A percentile compares a stretch with the other conserved stretches of the same genome.
Conservation (phyloP, 192 early-diverging fungal species). For the Coemansia sp. region DNA sequence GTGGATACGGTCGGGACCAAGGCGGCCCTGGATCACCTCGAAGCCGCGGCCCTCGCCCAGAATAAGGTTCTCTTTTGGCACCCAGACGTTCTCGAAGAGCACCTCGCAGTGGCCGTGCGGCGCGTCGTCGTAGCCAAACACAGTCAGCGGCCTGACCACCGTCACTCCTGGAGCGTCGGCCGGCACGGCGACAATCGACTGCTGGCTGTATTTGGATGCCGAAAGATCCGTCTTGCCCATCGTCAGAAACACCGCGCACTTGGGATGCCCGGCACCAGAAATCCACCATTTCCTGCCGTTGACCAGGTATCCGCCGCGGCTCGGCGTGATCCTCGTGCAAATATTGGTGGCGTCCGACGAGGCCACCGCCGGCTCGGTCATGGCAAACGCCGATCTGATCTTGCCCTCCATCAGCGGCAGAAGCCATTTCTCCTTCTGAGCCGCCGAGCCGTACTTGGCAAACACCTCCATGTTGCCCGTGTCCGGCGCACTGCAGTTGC, state of each 20-base stretch:
- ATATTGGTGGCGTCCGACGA: slow-evolving; percentile 99
- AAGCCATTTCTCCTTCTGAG: slow-evolving; percentile 79
- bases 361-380: slow-evolving; percentile 95
- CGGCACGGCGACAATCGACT: slow-evolving; percentile 87
- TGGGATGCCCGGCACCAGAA: slow-evolving; percentile 92
- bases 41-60: slow-evolving; percentile 97
- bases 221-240: slow-evolving; percentile 80
- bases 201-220: slow-evolving; percentile 75
- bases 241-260: slow-evolving; percentile 84
- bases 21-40: slow-evolving; percentile 94
- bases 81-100: slow-evolving; percentile 80
- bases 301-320: slow-evolving; percentile 63
- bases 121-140: slow-evolving; percentile 96
- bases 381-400: slow-evolving; percentile 97
- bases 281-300: slow-evolving; percentile 98
- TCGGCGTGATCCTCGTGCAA: slow-evolving; percentile 70
- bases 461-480: slow-evolving; percentile 99
- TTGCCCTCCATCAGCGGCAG: slow-evolving; percentile 81
- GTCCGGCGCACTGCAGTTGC: slow-evolving; percentile 92
- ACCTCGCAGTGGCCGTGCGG: slow-evolving; percentile 97
- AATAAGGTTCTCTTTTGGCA: slow-evolving; percentile 84
- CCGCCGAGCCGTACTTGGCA: slow-evolving; percentile 85
- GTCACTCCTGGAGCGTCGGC: slow-evolving; percentile 76
- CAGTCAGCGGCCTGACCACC: slow-evolving; percentile 77
- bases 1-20: slow-evolving; percentile 94